These are phyloP conservation scores for Massarina eburnea DNA, from an alignment of 2,329 filamentous ascomycete species.

Conservation along the genomic window DNA sequence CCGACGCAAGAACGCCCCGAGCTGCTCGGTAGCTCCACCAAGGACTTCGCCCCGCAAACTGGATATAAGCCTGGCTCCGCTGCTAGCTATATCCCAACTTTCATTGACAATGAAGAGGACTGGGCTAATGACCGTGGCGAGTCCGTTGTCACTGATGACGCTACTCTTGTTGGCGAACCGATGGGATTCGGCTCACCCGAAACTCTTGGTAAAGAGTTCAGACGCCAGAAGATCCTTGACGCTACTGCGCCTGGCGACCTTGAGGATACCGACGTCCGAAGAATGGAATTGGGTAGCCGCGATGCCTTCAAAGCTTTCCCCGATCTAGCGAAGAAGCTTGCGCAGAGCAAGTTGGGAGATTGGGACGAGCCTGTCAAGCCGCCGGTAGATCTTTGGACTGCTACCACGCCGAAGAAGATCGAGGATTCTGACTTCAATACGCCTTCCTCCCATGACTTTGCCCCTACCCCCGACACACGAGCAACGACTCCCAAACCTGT, in stretches of 20 bases:
- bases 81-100: slow-evolving; percentile 25
- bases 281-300: slow-evolving; percentile 10
- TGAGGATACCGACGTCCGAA: slow-evolving; percentile 15
- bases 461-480: background rate
- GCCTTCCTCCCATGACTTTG: too few relatives aligned
- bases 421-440: background rate
- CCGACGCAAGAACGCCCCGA: slow-evolving; percentile 13
- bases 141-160: slow-evolving; percentile 31
- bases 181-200: slow-evolving; percentile 10
- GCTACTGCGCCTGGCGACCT: slow-evolving; percentile 20
- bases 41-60: background rate
- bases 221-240: slow-evolving; percentile 30
- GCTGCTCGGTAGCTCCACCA: slow-evolving; percentile 1
- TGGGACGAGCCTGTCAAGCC: slow-evolving; percentile 2
- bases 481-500: background rate
- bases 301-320: slow-evolving; percentile 2
- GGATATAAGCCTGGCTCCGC: slow-evolving; percentile 8
- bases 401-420: slow-evolving; percentile 6
- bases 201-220: slow-evolving; percentile 23
- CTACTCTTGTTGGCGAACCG: slow-evolving; percentile 35
- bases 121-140: slow-evolving; percentile 29
- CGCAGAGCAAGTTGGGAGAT: slow-evolving; percentile 6
- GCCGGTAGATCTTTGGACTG: slow-evolving; percentile 10
- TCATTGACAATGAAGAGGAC: slow-evolving; percentile 34
- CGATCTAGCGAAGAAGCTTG: slow-evolving; percentile 1